Evolutionary conservation across 2,329 filamentous ascomycete species (phyloP).

Genomic region (Botryotinia globosa): DNA sequence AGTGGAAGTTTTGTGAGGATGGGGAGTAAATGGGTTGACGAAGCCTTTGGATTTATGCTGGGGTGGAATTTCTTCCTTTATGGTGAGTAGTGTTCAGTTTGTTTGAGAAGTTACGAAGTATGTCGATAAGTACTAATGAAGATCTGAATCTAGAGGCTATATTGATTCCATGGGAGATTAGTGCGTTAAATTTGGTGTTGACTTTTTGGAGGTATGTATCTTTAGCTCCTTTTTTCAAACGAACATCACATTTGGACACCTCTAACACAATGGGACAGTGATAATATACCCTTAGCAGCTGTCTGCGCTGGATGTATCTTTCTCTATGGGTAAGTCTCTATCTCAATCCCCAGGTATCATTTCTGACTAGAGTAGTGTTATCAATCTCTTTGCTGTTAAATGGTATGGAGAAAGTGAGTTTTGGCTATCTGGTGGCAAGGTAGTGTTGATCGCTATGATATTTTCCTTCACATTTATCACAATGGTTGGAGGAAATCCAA

Average conservation of each 20-base stretch:
- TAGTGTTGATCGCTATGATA: conserved; percentile 47
- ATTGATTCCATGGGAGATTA: conserved; percentile 40
- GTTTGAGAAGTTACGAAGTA: background rate
- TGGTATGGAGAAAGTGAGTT: conserved; percentile 73
- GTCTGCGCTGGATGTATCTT: conserved; percentile 42
- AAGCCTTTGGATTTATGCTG: conserved; percentile 52
- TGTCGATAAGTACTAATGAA: background rate
- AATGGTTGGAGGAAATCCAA: conserved; percentile 68
- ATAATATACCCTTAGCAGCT: conserved; percentile 40
- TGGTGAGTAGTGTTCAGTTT: conserved; percentile 32
- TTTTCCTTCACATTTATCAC: conserved; percentile 70
- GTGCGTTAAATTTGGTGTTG: conserved; percentile 43
- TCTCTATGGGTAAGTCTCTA: conserved; percentile 48
- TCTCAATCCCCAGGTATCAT: background rate
- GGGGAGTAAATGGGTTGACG: conserved; percentile 53
- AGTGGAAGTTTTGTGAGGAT: conserved; percentile 53
- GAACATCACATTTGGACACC: background rate
- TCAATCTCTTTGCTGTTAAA: conserved; percentile 65
- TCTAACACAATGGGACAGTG: conserved; percentile 21
- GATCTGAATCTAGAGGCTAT: conserved; percentile 23
- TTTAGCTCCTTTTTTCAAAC: background rate
- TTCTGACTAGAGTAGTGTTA: conserved; percentile 40
- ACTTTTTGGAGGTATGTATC: conserved; percentile 44
- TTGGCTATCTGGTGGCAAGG: conserved; percentile 48
- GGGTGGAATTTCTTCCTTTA: conserved; percentile 64